Evolutionary conservation across 116 monocot genomes (phyloP), one percentile per base, ranked within the genome.

Genomic region (Dioscorea cayenensis): DNA sequence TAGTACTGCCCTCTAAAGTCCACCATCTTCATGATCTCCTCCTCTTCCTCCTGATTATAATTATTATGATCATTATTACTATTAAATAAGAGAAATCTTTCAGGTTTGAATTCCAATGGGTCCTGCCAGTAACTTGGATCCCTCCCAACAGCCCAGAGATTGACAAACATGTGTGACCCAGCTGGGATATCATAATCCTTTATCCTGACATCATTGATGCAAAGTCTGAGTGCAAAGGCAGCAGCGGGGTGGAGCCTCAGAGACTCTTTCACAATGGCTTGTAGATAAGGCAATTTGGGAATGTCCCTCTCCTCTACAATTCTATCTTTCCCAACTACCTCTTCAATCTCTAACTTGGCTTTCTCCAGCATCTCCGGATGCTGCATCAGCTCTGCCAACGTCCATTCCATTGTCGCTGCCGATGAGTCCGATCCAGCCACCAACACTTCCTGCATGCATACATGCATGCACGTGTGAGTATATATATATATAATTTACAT

Each of bases 221-320:
- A 28, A 0, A 10, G 27, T 20, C 81, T 67, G 6, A 13, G 12
- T 21, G 59, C 52, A 0, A 81, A 0, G 2, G 81, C 72, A 4
- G 51, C 72, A 0, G 77, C 29, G 3, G 81, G 81, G 58, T 81
- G 81, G 48, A 81, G 76, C n/a, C 81, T 66, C 21, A 81, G 23
- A 7, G 64, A 76, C 63, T 81, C 81, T 27, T 81, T 81, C 7
- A 76, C 28, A 14, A 70, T 36, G 8, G 73, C 81, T 22, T 73
- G 51, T 6, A 81, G 69, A 64, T 81, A 81, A 22, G 51, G 51
- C 19, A 69, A 6, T 2, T 37, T 60, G 4, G n/a, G 12, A 36
- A 71, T 21, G 71, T 60, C 71, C 10, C 16, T 21, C 60, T 60
- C 60, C 36, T 71, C 71, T 4, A 71, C 60, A 5, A 60, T 19